Evolutionary conservation across 176 grass and related monocot species (phyloP).

Genomic region (Carex cristatella): DNA sequence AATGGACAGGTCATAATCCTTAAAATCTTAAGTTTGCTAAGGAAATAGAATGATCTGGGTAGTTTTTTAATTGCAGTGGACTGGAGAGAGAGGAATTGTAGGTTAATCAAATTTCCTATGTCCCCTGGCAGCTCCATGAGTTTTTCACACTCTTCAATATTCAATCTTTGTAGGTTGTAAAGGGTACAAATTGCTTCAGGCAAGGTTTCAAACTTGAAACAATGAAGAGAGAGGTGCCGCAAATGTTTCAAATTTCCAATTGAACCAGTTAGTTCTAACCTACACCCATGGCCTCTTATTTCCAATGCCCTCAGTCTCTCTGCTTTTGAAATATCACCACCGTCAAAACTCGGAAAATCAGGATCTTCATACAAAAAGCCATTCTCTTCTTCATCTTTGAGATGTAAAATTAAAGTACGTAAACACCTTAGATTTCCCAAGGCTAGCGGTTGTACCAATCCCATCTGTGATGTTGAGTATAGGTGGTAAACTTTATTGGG

Average conservation of each 20-base stretch:
- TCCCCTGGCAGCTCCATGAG: neutral
- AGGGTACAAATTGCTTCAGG: conserved; percentile 20
- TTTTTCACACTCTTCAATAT: conserved; percentile 8
- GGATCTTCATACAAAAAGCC: conserved; percentile 22
- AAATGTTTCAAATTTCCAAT: conserved; percentile 24
- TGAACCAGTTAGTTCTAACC: conserved; percentile 19
- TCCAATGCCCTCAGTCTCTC: conserved; percentile 14
- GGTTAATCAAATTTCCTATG: conserved; percentile 1
- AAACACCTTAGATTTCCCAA: conserved; percentile 5
- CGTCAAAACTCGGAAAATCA: conserved; percentile 18
- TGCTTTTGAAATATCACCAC: conserved; percentile 16
- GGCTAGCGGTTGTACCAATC: conserved; percentile 6
- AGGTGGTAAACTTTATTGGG: conserved; percentile 24
- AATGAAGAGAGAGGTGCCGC: conserved; percentile 15
- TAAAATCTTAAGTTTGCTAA: conserved; percentile 20
- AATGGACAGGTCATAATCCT: conserved; percentile 14
- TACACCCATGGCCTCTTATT: conserved; percentile 23
- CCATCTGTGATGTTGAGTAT: conserved; percentile 20
- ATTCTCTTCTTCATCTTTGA: conserved; percentile 19
- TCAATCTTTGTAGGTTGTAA: conserved; percentile 26
- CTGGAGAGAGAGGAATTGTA: conserved; percentile 23
- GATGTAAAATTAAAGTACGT: conserved; percentile 21
- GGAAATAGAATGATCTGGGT: conserved; percentile 14
- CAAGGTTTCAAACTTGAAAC: conserved; percentile 14
- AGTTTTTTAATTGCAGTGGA: conserved; percentile 21